These are phyloP conservation scores for Pichia deserticola DNA, from an alignment of 805 yeast species.

Conservation along the genomic window DNA sequence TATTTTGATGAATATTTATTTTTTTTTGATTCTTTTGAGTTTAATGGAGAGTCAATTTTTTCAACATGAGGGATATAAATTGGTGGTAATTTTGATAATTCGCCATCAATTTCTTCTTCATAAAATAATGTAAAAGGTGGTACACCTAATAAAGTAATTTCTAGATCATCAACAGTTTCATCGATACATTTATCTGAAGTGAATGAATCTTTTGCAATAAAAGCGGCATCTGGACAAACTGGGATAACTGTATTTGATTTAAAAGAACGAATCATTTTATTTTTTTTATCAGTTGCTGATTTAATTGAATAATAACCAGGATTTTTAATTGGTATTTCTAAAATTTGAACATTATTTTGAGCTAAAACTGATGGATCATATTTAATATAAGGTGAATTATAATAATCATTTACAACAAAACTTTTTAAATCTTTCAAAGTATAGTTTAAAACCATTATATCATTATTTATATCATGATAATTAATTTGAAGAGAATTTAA, in stretches of 20 bases:
- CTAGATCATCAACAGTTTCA: slow-evolving; percentile 30
- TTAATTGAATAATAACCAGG: slow-evolving; percentile 76
- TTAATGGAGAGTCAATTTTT: slow-evolving; percentile 42
- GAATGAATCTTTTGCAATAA: slow-evolving; percentile 25
- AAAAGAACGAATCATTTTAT: slow-evolving; percentile 50
- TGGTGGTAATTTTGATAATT: slow-evolving; percentile 22
- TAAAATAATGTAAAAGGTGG: slow-evolving; percentile 65
- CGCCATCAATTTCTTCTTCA: slow-evolving; percentile 36
- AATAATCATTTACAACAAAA: slow-evolving; percentile 19
- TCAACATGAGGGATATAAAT: slow-evolving; percentile 36
- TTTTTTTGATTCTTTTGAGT: slow-evolving; percentile 25
- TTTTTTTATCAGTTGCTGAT: slow-evolving; percentile 53
- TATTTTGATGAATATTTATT: slow-evolving; percentile 22
- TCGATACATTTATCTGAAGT: slow-evolving; percentile 56
- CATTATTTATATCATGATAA: slow-evolving; percentile 48
- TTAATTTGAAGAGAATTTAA: slow-evolving; percentile 62
- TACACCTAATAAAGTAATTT: slow-evolving; percentile 60
- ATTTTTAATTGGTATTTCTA: slow-evolving; percentile 55
- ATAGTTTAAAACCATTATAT: slow-evolving; percentile 41
- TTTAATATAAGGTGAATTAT: slow-evolving; percentile 13
- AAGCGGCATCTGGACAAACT: slow-evolving; percentile 67
- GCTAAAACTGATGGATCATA: slow-evolving; percentile 14
- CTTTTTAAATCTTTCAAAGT: slow-evolving; percentile 49
- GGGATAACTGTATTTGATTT: slow-evolving; percentile 61
- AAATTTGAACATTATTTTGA: slow-evolving; percentile 42